Base-by-base conservation (phyloP, 2,329 filamentous ascomycete species). In the Biscogniauxia sp. region DNA sequence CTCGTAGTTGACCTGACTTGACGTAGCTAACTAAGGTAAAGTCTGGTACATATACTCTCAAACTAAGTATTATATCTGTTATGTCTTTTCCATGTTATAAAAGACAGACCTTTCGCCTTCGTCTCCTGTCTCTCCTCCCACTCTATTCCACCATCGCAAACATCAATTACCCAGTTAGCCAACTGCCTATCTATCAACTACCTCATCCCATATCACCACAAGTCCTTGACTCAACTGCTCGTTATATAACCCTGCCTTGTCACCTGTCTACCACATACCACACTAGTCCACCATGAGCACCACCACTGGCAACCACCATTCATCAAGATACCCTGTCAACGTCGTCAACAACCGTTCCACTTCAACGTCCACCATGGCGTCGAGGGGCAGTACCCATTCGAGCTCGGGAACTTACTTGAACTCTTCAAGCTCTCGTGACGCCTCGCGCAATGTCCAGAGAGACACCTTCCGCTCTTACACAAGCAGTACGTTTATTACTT, bases 341-440 rank as follows among this genome's bases (percentile, higher is more conserved):
- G 50, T 62, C 53, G 53, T 62, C 20, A 55, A 61, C 56, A n/a
- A 60, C 49, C 54, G 53, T 20, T 50, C 54, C 45, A 54, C 53
- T 49, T 63, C 58, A 20, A 20, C 55, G 13, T 59, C 58, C 3
- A 64, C 55, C n/a, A 66, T 63, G 62, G 59, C 64, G 6, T 64
- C 64, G 2, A 54, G 25, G 6, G 37, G 56, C 15, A 55, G 56
- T n/a, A 55, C 53, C 45, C 54, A 57, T 51, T 57, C 60, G 2
- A 20, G 57, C 8, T 20, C 37, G 20, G 37, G 55, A 11, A 23
- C 37, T 20, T 23, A 49, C 45, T 58, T 61, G 1, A 52, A 54
- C 55, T 61, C 58, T 25, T 57, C 55, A 17, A 51, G 17, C 8
- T 41, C 55, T 11, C 37, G 45, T 20, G 19, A 57, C 57, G 60